These are phyloP conservation scores for Eleusine coracana DNA, from an alignment of 176 grass and related monocot species.

Conservation along the genomic window DNA sequence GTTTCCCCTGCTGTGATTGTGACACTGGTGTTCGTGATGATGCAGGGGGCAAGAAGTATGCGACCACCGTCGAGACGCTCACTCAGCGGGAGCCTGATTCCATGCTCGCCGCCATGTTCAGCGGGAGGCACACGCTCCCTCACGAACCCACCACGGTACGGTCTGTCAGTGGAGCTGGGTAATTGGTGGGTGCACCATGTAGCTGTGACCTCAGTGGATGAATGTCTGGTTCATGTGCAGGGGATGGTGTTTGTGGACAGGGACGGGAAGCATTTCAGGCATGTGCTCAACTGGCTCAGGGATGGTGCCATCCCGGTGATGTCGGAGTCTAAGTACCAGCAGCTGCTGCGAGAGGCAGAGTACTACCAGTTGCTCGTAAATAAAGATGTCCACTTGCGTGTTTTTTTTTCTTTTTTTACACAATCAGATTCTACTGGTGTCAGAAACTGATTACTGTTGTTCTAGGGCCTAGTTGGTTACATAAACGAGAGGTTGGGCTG, in stretches of 20 bases:
- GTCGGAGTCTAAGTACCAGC: conserved; percentile 62
- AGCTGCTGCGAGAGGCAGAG: conserved; percentile 84
- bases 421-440: not conserved
- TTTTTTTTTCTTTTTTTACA: conserved; percentile 25
- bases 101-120: conserved; percentile 96
- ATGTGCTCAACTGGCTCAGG: conserved; percentile 92
- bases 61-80: conserved; percentile 85
- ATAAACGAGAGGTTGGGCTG: conserved; percentile 44
- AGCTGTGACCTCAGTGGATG: not conserved
- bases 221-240: conserved; percentile 48
- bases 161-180: not conserved
- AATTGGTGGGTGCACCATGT: not conserved
- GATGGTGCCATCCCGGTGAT: conserved; percentile 65
- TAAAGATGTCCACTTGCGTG: not conserved
- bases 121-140: conserved; percentile 72
- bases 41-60: conserved; percentile 82
- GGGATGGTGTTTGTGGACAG: conserved; percentile 88
- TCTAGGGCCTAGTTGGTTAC: conserved; percentile 46
- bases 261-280: conserved; percentile 89
- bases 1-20: too few relatives aligned
- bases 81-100: conserved; percentile 84
- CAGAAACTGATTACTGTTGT: conserved; percentile 20
- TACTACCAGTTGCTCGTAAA: conserved; percentile 88
- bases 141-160: conserved; percentile 57
- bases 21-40: not conserved